phyloP scores from a whole-genome alignment of 345 rosid species.

The rapeseed (Brassica napus) region Da-Ae NC_063450.1:42198501-42199000 shows the following conservation, averaged over 20 bases:
- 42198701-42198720: slow-evolving; percentile 88
- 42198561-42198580: slow-evolving; percentile 86
- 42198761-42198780: slow-evolving; percentile 24
- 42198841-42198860: not conserved
- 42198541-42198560: slow-evolving; percentile 96
- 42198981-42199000: slow-evolving; percentile 5
- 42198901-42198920: not conserved
- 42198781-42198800: slow-evolving; percentile 12
- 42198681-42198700: slow-evolving; percentile 82
- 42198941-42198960: slow-evolving; percentile 11
- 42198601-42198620: slow-evolving; percentile 86
- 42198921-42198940: not conserved
- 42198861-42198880: not conserved
- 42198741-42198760: slow-evolving; percentile 92
- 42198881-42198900: not conserved
- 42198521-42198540: slow-evolving; percentile 58
- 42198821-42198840: not conserved
- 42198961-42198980: slow-evolving; percentile 10
- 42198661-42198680: slow-evolving; percentile 60
- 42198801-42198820: not conserved
- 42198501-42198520: slow-evolving; percentile 66
- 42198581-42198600: slow-evolving; percentile 92
- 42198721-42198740: slow-evolving; percentile 94
- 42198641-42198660: slow-evolving; percentile 43
- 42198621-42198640: slow-evolving; percentile 58